Conservation (phyloP, 148 eudicot species). For the Fagopyrum esculentum region DNA sequence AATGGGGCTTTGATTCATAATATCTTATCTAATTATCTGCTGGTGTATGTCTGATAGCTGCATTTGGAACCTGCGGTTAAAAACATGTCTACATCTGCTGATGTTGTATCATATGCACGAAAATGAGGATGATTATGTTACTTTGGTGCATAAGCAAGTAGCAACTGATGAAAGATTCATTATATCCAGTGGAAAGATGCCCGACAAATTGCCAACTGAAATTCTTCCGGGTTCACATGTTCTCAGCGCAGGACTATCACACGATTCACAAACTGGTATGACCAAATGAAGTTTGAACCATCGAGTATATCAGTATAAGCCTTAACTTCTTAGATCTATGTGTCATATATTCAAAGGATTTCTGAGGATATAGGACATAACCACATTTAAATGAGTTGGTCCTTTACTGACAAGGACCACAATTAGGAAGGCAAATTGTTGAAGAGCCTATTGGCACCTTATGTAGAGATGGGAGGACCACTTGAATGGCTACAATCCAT, state of each 20-base stretch:
- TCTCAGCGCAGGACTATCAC: neutral
- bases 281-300: neutral
- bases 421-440: neutral
- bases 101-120: neutral
- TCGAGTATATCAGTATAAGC: neutral
- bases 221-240: neutral
- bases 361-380: neutral
- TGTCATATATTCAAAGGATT: neutral
- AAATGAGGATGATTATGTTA: neutral
- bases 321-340: neutral
- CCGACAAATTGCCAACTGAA: too few species aligned
- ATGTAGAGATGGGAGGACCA: neutral
- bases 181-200: too few species aligned
- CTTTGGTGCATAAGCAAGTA: neutral
- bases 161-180: neutral
- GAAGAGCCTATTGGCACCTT: neutral
- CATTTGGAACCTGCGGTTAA: neutral
- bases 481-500: neutral
- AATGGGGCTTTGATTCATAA: conserved; percentile 7
- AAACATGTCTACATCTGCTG: neutral
- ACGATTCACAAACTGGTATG: neutral
- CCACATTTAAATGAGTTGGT: conserved; percentile 9
- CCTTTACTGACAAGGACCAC: conserved; percentile 7
- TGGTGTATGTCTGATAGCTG: neutral
- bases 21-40: neutral